Percentiles rank a stretch among this genome's conserved stretches.
Conservation (phyloP, 2,329 filamentous ascomycete genomes). For the Leptographium radiaticola region DNA sequence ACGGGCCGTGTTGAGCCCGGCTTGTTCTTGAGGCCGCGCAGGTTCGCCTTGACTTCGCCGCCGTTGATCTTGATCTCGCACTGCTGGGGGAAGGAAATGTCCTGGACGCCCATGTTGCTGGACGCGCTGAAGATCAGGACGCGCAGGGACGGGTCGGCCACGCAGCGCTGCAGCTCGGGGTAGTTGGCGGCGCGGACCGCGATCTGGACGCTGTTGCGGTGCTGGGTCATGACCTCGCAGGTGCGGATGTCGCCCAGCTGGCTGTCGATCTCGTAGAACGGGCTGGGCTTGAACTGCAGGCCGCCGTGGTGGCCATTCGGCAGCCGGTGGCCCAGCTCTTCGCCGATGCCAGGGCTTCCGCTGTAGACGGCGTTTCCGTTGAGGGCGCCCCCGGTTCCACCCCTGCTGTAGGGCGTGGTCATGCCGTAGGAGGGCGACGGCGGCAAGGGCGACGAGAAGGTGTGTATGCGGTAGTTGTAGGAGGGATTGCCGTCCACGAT, state of each 20-base stretch:
- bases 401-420: slow-evolving; percentile 3
- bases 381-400: not conserved
- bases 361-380: not conserved
- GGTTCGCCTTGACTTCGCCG: slow-evolving; percentile 80
- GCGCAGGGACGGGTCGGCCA: slow-evolving; percentile 47
- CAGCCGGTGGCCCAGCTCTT: not conserved
- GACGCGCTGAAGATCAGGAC: slow-evolving; percentile 76
- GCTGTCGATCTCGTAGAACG: slow-evolving; percentile 65
- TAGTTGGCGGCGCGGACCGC: slow-evolving; percentile 35
- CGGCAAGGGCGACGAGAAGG: not conserved
- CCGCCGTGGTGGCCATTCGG: not conserved
- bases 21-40: slow-evolving; percentile 90
- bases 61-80: slow-evolving; percentile 85
- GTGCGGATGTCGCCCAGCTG: slow-evolving; percentile 51
- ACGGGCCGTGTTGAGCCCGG: slow-evolving; percentile 87
- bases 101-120: slow-evolving; percentile 50
- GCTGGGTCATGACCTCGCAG: slow-evolving; percentile 54
- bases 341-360: not conserved
- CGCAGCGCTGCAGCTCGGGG: slow-evolving; percentile 39
- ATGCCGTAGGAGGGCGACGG: slow-evolving; percentile 5
- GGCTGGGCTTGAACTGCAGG: slow-evolving; percentile 53
- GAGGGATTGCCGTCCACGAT: not conserved
- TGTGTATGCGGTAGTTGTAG: not conserved
- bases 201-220: slow-evolving; percentile 34
- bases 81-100: slow-evolving; percentile 83